Percentiles rank a stretch among this genome's conserved stretches.
These are phyloP conservation scores for Arthrobotrys megalospora DNA, from an alignment of 2,329 filamentous ascomycete species.

Conservation along the genomic window DNA sequence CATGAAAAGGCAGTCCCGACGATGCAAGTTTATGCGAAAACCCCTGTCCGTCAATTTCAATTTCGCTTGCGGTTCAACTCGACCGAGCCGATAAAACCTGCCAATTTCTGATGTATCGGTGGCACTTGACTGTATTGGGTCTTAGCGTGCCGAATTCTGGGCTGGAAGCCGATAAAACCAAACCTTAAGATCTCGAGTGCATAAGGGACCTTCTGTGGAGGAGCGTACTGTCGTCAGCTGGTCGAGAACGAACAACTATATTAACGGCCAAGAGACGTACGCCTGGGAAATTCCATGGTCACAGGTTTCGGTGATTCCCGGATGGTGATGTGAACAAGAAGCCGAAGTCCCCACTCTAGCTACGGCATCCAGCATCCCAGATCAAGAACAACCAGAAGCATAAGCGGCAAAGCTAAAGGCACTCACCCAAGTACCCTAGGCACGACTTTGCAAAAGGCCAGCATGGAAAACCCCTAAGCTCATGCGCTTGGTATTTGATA, in stretches of 20 bases:
- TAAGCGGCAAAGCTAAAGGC: too few species aligned
- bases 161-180: slow-evolving; percentile 9
- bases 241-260: too few species aligned
- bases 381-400: too few species aligned
- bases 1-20: slow-evolving; percentile 2
- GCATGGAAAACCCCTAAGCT: too few species aligned
- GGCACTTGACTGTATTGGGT: neutral
- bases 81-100: slow-evolving; percentile 12
- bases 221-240: too few species aligned
- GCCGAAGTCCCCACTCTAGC: too few species aligned
- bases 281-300: neutral
- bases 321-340: too few species aligned
- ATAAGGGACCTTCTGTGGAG: too few species aligned
- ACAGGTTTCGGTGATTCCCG: too few species aligned
- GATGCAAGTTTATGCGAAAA: slow-evolving; percentile 24
- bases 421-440: too few species aligned
- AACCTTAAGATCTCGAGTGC: neutral
- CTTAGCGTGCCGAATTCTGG: slow-evolving; percentile 12
- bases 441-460: too few species aligned
- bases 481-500: neutral
- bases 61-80: slow-evolving; percentile 9
- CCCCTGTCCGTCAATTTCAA: slow-evolving; percentile 13
- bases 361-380: too few species aligned
- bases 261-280: neutral
- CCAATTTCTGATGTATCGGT: neutral